Percentiles rank a stretch among this genome's conserved stretches.
Evolutionary conservation across 2,329 filamentous ascomycete genomes (phyloP).

Genomic region (Ustulina deusta): DNA sequence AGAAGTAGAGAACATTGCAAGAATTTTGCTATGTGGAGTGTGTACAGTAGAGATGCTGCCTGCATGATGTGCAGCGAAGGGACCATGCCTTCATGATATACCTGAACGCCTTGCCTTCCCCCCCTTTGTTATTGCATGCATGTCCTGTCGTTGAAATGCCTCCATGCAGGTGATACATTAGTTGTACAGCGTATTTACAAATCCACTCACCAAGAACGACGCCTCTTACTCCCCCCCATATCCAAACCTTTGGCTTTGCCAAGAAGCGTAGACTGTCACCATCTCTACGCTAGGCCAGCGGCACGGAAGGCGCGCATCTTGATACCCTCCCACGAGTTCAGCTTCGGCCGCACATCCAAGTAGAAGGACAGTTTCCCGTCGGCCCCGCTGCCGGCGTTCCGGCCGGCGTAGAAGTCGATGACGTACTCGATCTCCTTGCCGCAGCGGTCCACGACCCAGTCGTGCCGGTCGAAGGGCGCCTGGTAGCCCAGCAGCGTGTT

Average conservation of each 20-base stretch:
- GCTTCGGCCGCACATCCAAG: conserved; percentile 74
- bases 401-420: conserved; percentile 95
- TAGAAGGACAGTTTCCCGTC: conserved; percentile 69
- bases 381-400: conserved; percentile 55
- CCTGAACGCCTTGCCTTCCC: conserved; percentile 39
- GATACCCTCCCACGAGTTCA: conserved; percentile 75
- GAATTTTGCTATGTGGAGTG: conserved; percentile 18
- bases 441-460: conserved; percentile 96
- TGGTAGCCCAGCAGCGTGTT: conserved; percentile 90
- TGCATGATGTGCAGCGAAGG: conserved; percentile 24
- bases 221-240: neutral
- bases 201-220: conserved; percentile 25
- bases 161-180: conserved; percentile 36
- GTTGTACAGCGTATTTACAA: conserved; percentile 39
- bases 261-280: neutral
- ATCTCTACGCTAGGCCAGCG: conserved; percentile 60
- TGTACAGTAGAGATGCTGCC: conserved; percentile 37
- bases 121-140: conserved; percentile 14
- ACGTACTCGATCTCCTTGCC: conserved; percentile 90
- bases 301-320: conserved; percentile 71
- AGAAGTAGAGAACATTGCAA: conserved; percentile 31
- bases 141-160: conserved; percentile 5
- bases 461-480: conserved; percentile 92
- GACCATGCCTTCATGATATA: conserved; percentile 36
- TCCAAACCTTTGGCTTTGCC: neutral